A percentile compares a stretch with the other conserved stretches of the same genome.
Evolutionary conservation across 805 yeast genomes (phyloP).

Genomic region (Cyberlindnera suaveolens): DNA sequence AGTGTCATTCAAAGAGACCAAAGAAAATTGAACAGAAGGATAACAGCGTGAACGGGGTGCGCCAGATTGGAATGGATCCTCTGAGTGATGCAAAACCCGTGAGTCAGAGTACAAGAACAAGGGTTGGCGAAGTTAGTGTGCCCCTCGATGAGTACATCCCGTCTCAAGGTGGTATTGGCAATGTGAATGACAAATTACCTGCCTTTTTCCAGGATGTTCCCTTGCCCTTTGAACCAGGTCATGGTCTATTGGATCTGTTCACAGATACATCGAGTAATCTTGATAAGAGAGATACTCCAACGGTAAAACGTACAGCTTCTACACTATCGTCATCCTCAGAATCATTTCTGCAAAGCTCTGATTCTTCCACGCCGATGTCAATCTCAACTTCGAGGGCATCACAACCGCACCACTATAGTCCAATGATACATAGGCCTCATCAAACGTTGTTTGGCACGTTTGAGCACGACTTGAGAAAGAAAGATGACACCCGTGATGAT

Average conservation of each 20-base stretch:
- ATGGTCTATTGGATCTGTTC: constrained; percentile 37
- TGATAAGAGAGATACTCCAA: background rate
- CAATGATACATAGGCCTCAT: constrained; percentile 5
- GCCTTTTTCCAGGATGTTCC: constrained; percentile 28
- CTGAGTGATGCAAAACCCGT: constrained; percentile 22
- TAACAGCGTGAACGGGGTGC: constrained; percentile 5
- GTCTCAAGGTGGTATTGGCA: constrained; percentile 25
- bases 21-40: background rate
- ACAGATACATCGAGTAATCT: background rate
- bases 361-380: background rate
- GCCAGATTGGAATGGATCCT: constrained; percentile 26
- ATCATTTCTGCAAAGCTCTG: background rate
- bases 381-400: constrained; percentile 1
- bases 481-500: constrained; percentile 2
- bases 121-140: constrained; percentile 33
- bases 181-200: constrained; percentile 20
- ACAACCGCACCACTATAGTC: constrained; percentile 12
- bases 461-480: constrained; percentile 7
- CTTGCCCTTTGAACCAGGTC: constrained; percentile 28
- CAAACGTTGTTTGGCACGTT: constrained; percentile 11
- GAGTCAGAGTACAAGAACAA: constrained; percentile 17
- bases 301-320: constrained; percentile 2
- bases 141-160: constrained; percentile 34
- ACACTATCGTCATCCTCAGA: background rate
- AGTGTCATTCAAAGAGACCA: constrained; percentile 22